phyloP scores from a whole-genome alignment of 140 eudicot genomes.

The Anethum foeniculum region DNA sequence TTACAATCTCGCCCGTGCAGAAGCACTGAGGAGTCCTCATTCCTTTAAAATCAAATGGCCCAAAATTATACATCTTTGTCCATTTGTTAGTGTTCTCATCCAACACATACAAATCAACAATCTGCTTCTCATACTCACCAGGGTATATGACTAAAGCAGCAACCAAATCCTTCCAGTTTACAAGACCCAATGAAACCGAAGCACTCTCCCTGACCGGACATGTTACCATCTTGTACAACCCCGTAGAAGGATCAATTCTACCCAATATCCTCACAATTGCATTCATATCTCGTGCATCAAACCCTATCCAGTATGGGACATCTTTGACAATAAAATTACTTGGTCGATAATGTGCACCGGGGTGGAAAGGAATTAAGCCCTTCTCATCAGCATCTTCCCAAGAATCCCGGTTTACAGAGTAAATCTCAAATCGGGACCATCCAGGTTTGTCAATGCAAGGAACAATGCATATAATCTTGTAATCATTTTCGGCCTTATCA shows the following conservation, averaged over 20 bases:
- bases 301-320: background rate
- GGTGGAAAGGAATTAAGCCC: background rate
- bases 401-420: background rate
- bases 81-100: background rate
- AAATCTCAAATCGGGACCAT: background rate
- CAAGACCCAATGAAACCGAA: background rate
- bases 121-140: background rate
- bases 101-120: background rate
- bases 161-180: slow-evolving; percentile 1
- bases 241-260: background rate
- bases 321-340: background rate
- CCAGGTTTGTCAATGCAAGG: background rate
- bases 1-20: background rate
- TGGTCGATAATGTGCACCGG: background rate
- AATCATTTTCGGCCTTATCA: background rate
- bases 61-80: background rate
- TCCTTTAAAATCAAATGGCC: background rate
- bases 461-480: background rate
- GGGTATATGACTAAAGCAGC: background rate
- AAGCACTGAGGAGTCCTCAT: background rate
- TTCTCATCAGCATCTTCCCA: background rate
- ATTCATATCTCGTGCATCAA: background rate
- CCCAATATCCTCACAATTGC: background rate
- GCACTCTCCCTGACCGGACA: background rate
- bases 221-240: background rate